These are phyloP conservation scores for Saksenaea oblongispora DNA, from an alignment of 371 early-diverging fungal genomes.

Conservation along the genomic window DNA sequence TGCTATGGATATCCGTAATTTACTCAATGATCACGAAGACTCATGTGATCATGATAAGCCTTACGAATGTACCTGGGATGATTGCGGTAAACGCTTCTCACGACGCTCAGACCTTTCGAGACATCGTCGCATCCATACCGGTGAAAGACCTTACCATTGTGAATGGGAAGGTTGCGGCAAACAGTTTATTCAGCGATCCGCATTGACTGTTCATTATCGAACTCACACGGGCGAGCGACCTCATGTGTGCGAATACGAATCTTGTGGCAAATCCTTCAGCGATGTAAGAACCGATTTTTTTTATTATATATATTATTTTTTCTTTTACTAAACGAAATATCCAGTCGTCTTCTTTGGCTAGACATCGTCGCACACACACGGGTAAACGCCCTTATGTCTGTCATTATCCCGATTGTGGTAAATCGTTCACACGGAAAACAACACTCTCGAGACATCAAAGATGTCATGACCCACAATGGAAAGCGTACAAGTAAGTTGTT, in stretches of 20 bases:
- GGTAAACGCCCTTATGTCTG: slow-evolving; percentile 45
- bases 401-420: slow-evolving; percentile 45
- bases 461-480: slow-evolving; percentile 32
- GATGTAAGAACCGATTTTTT: slow-evolving; percentile 43
- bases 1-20: slow-evolving; percentile 48
- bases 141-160: slow-evolving; percentile 70
- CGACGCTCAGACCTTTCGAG: slow-evolving; percentile 78
- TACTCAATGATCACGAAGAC: slow-evolving; percentile 37
- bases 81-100: slow-evolving; percentile 76
- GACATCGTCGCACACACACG: slow-evolving; percentile 45
- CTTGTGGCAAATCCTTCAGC: slow-evolving; percentile 62
- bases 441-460: slow-evolving; percentile 64
- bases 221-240: slow-evolving; percentile 81
- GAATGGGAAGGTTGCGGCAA: slow-evolving; percentile 64
- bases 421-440: slow-evolving; percentile 63
- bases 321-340: too few species aligned
- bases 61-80: slow-evolving; percentile 63
- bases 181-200: slow-evolving; percentile 76
- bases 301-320: slow-evolving; percentile 12
- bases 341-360: slow-evolving; percentile 41
- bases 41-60: slow-evolving; percentile 39
- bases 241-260: slow-evolving; percentile 64
- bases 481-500: slow-evolving; percentile 19
- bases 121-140: slow-evolving; percentile 71
- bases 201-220: slow-evolving; percentile 73